Evolutionary conservation across 306 rosid species (phyloP), one percentile per base, ranked within the genome.

Genomic region (Prunus mume): DNA sequence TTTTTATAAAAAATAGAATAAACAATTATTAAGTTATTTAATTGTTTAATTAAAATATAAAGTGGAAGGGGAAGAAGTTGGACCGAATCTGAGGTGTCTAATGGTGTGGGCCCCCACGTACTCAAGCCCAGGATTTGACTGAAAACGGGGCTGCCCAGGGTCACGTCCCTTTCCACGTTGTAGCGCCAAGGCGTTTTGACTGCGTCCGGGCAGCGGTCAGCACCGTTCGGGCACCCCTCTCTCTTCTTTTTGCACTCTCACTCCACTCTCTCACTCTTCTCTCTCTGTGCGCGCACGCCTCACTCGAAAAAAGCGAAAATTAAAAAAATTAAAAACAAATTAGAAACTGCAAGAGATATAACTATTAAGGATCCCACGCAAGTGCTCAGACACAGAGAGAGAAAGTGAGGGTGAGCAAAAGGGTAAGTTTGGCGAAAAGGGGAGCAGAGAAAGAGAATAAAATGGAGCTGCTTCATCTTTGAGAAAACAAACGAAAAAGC

Each of bases 161-260:
- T 87, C 97, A 91, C 89, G 93, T 89, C 96, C 73, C 93, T 89
- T 90, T 95, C 97, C 93, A 90, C 88, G 81, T 68, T 87, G 81
- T 79, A 86, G 93, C 88, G 94, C 89, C 79, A 82, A 87, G 73
- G 84, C 69, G 87, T 81, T 90, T 90, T 87, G 93, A 92, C 93
- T 88, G 90, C 90, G 85, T 76, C 66, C 76, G 96, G 97, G 95
- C 97, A 90, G 75, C 85, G 97, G 93, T 69, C 90, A 88, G 77
- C 91, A 88, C 97, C 90, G 90, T 86, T 82, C 93, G 97, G 98
- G 96, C 92, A 89, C 82, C 60, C 12, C 20, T 52, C 49, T 9
- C 32, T 22, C 41, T 2, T 41, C 78, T 57, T 65, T 61, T 41
- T 27, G 32, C 73, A 43, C 77, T 6, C 68, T 46, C 49, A 38